Percentiles rank a stretch among this genome's conserved stretches.
phyloP scores from a whole-genome alignment of 352 stramenopile species.

The Phytopythium sindhum region DNA sequence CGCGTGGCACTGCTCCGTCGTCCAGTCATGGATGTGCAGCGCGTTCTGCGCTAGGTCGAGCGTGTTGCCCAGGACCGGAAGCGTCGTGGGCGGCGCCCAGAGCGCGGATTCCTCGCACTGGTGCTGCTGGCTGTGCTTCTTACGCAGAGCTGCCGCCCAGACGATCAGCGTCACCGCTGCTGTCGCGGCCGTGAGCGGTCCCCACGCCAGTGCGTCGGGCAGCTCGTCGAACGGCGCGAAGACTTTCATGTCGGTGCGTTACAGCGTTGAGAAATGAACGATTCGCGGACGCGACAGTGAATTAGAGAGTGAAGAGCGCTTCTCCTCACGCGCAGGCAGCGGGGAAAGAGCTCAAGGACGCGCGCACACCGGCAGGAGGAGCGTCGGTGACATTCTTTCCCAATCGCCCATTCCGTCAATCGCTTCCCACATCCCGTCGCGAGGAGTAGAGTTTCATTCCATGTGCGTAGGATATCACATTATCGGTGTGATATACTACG shows the following conservation, averaged over 20 bases:
- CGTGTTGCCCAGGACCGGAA: constrained; percentile 22
- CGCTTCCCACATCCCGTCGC: too few relatives aligned
- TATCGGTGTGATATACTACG: too few relatives aligned
- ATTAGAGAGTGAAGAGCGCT: background rate
- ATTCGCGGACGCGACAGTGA: background rate
- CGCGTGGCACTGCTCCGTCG: constrained; percentile 1
- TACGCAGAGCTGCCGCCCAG: background rate
- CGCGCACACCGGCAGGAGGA: background rate
- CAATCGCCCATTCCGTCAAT: background rate
- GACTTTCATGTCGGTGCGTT: background rate
- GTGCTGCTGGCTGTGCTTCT: background rate
- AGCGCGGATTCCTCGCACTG: background rate
- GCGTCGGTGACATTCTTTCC: background rate
- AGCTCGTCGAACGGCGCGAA: background rate
- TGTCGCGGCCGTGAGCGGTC: background rate
- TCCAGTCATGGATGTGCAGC: constrained; percentile 11
- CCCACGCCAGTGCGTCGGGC: background rate
- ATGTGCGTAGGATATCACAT: too few relatives aligned
- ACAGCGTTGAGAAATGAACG: background rate
- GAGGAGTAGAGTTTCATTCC: too few relatives aligned
- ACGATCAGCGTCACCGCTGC: background rate
- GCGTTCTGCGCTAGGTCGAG: constrained; percentile 17
- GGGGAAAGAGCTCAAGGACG: background rate
- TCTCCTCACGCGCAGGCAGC: background rate
- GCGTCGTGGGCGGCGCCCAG: constrained; percentile 8